Evolutionary conservation across 192 early-diverging fungal species (phyloP).

Genomic region (Entomortierella parvispora): DNA sequence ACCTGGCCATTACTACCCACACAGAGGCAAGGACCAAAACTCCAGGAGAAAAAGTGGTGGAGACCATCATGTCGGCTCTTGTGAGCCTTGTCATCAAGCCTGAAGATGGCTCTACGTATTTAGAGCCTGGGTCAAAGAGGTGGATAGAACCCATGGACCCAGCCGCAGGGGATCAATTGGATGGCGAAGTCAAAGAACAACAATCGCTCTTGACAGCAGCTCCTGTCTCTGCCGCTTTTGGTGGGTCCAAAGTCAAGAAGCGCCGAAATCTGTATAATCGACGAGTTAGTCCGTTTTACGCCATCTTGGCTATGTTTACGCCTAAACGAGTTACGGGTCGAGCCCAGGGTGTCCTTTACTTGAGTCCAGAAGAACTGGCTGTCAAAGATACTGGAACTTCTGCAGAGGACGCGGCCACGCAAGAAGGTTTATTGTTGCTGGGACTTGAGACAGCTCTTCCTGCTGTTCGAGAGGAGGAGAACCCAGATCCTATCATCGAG

Average conservation of each 20-base stretch:
- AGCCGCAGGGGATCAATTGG: neutral
- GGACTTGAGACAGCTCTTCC: too few relatives aligned
- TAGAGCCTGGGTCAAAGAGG: constrained; percentile 24
- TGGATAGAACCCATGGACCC: constrained; percentile 32
- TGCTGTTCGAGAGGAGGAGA: too few relatives aligned
- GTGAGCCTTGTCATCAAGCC: constrained; percentile 44
- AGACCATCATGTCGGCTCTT: constrained; percentile 38
- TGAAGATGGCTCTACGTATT: constrained; percentile 19
- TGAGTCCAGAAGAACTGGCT: constrained; percentile 10
- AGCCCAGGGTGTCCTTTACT: constrained; percentile 27
- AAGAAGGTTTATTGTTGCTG: neutral
- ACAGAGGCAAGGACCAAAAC: neutral
- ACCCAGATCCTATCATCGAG: too few relatives aligned
- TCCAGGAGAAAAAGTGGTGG: constrained; percentile 18
- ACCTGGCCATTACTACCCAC: neutral
- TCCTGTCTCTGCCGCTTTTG: neutral
- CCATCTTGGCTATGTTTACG: constrained; percentile 32
- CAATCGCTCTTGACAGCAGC: neutral
- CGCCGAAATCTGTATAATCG: constrained; percentile 38
- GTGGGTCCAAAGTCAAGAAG: constrained; percentile 20
- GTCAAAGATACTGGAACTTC: neutral
- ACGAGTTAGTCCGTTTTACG: constrained; percentile 48
- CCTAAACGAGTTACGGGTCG: constrained; percentile 16
- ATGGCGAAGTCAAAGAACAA: neutral
- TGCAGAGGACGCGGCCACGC: neutral